Base-by-base conservation (phyloP, 2,329 filamentous ascomycete species). In the Fusarium sp. region DNA sequence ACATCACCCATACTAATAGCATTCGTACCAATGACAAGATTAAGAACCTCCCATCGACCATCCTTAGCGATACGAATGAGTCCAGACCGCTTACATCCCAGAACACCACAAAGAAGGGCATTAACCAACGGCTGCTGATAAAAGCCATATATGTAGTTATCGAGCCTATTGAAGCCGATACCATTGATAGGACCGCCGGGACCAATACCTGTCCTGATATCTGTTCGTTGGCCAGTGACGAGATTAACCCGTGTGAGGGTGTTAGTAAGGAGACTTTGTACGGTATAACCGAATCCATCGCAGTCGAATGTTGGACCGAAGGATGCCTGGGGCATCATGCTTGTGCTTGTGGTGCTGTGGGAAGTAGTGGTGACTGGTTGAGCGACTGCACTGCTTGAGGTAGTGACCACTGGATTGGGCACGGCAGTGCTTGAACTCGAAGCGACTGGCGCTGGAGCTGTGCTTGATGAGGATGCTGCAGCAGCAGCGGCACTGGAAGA, bases 81-180 rank as follows among this genome's bases (percentile, higher is more conserved):
- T 1, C 48, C 44, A 0, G 68, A 64, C 23, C 44, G 48, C 3
- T 57, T 37, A 6, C 48, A 48, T 8, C 63, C 70, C 2, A 69
- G 11, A 0, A 72, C 0, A 12, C 17, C 48, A 1, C 68, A 58
- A 1, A 60, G 0, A 1, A 57, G 0, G 0, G 42, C 4, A 7
- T 6, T 27, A 2, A 15, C 2, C 1, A 70, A 27, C 0, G 44
- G 20, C 1, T 40, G 49, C 4, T 53, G 40, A 1, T 50, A 40
- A 2, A 76, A 60, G 9, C 69, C 74, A 10, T 76, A 76, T 20
- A 76, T 71, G 38, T 75, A 76, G 18, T 66, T 68, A 18, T 76
- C 74, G 0, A 69, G 23, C 7, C 37, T 52, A 11, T 76, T 76
- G 45, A 76, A 76, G 1, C 74, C 74, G 7, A 75, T 65, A 18